A percentile compares a stretch with the other conserved stretches of the same genome.
Evolutionary conservation across 768 basidiomycete species (phyloP).

Genomic region (Russula earlei): DNA sequence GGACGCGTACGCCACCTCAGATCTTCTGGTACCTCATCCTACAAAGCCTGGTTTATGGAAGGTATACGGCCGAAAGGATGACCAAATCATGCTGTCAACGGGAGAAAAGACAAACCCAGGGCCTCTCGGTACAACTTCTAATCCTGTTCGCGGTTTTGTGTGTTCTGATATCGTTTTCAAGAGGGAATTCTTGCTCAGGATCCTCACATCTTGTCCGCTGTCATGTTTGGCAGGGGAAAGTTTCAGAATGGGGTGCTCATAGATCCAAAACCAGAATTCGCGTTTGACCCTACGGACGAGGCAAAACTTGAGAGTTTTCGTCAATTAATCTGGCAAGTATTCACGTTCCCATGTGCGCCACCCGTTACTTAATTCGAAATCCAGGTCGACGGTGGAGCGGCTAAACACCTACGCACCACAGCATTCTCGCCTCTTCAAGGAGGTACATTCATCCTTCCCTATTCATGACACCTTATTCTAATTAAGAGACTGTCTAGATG

Average conservation of each 20-base stretch:
- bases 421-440: slow-evolving; percentile 40
- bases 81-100: slow-evolving; percentile 27
- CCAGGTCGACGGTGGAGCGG: slow-evolving; percentile 34
- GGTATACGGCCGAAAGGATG: slow-evolving; percentile 23
- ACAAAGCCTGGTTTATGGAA: slow-evolving; percentile 31
- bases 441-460: slow-evolving; percentile 24
- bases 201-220: slow-evolving; percentile 23
- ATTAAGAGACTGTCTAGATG: slow-evolving; percentile 32
- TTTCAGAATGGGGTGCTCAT: slow-evolving; percentile 28
- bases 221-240: slow-evolving; percentile 30
- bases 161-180: slow-evolving; percentile 19
- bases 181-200: slow-evolving; percentile 31
- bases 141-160: neutral
- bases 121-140: slow-evolving; percentile 22
- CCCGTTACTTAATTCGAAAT: neutral
- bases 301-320: slow-evolving; percentile 22
- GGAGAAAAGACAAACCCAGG: slow-evolving; percentile 30
- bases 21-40: slow-evolving; percentile 38
- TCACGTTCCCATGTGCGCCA: neutral
- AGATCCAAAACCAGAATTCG: slow-evolving; percentile 23
- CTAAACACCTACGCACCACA: slow-evolving; percentile 36
- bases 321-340: slow-evolving; percentile 15
- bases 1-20: slow-evolving; percentile 35
- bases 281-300: slow-evolving; percentile 23
- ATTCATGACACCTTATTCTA: neutral